phyloP scores from a whole-genome alignment of 2,329 filamentous ascomycete genomes.

The Sclerotinia minor region DNA sequence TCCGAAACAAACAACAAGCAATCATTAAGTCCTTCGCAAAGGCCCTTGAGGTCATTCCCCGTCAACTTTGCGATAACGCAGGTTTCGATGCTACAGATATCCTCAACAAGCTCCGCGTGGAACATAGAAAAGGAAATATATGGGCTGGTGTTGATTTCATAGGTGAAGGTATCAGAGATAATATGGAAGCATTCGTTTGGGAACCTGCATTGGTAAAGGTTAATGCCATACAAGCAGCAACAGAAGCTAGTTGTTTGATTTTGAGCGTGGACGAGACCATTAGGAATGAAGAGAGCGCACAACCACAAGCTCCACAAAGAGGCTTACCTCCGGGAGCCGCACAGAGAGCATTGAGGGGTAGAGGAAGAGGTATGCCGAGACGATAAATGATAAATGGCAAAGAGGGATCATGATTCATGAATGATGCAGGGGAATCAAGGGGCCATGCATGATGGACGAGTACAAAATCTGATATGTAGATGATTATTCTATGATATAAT shows the following conservation, averaged over 20 bases:
- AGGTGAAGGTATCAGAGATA: constrained; percentile 88
- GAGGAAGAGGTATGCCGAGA: constrained; percentile 87
- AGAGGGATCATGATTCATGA: constrained; percentile 22
- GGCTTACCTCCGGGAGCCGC: constrained; percentile 78
- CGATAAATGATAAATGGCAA: constrained; percentile 32
- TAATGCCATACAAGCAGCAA: constrained; percentile 94
- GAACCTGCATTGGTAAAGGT: constrained; percentile 95
- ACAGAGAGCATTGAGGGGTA: constrained; percentile 80
- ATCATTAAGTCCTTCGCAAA: constrained; percentile 98
- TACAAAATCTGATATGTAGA: not conserved
- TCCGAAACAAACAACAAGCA: constrained; percentile 91
- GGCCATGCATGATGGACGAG: constrained; percentile 15
- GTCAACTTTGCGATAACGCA: constrained; percentile 97
- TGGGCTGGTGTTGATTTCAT: constrained; percentile 97
- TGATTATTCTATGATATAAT: constrained; percentile 15
- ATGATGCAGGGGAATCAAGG: constrained; percentile 7
- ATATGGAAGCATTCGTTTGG: constrained; percentile 96
- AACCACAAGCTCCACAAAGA: constrained; percentile 77
- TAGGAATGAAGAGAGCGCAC: constrained; percentile 90
- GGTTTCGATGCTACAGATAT: constrained; percentile 98
- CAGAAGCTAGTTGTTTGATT: constrained; percentile 93
- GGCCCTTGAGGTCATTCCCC: constrained; percentile 92
- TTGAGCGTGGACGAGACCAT: constrained; percentile 98
- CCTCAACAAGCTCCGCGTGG: constrained; percentile 90
- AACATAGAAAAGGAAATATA: constrained; percentile 87